phyloP scores from a whole-genome alignment of 2,329 filamentous ascomycete genomes.

The Fusarium begoniae region DNA sequence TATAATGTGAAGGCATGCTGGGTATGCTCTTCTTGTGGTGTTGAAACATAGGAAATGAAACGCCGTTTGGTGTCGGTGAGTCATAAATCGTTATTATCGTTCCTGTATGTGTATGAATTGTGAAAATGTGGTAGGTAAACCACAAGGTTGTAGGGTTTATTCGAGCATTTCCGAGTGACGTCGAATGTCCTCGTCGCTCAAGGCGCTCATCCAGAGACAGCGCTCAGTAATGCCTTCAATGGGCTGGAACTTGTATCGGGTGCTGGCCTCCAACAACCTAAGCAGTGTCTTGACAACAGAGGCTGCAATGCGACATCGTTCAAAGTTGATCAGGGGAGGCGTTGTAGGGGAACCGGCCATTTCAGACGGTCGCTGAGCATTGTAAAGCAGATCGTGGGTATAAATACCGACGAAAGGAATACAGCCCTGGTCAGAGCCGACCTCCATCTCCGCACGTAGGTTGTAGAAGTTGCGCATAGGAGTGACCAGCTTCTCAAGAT shows the following conservation, averaged over 20 bases:
- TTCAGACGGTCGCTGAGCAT: conserved; percentile 79
- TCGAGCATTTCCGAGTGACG: conserved; percentile 61
- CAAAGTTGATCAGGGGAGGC: conserved; percentile 82
- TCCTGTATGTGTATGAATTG: conserved; percentile 8
- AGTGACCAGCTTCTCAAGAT: conserved; percentile 77
- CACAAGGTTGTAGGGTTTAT: conserved; percentile 21
- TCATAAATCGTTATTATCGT: conserved; percentile 33
- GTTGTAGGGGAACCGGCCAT: conserved; percentile 73
- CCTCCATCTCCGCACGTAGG: conserved; percentile 82
- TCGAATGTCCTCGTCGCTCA: conserved; percentile 79
- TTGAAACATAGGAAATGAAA: conserved; percentile 32
- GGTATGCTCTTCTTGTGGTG: conserved; percentile 32
- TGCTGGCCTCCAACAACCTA: conserved; percentile 80
- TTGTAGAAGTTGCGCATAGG: conserved; percentile 82
- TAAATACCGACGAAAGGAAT: conserved; percentile 88
- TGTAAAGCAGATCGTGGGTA: conserved; percentile 84
- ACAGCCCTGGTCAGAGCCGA: conserved; percentile 72
- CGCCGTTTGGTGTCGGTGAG: conserved; percentile 30
- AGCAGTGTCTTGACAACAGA: conserved; percentile 82
- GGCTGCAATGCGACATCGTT: conserved; percentile 79
- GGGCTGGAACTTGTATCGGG: conserved; percentile 76
- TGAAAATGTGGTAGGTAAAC: background rate
- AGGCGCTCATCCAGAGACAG: conserved; percentile 85
- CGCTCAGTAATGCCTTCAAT: conserved; percentile 81
- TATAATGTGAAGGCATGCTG: conserved; percentile 33